Conservation (phyloP, 2,329 filamentous ascomycete genomes). For the Annulohypoxylon truncatum region DNA sequence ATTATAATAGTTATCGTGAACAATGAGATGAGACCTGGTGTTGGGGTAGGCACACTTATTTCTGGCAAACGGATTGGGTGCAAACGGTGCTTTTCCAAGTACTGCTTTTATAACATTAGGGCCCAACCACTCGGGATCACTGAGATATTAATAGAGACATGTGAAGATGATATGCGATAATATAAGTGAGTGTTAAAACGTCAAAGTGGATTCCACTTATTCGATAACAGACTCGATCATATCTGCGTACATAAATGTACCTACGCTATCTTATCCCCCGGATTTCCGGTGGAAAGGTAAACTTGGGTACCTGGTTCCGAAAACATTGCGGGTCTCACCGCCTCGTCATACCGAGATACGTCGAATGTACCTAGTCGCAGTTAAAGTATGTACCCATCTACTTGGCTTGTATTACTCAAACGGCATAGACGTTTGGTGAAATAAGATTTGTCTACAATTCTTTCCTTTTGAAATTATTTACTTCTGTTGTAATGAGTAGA, state of each 20-base stretch:
- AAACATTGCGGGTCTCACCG: conserved; percentile 14
- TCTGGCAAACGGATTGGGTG: background rate
- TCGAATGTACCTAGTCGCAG: background rate
- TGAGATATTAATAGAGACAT: background rate
- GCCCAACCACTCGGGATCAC: background rate
- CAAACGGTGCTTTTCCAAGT: background rate
- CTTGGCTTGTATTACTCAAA: background rate
- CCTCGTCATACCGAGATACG: conserved; percentile 3
- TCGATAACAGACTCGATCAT: conserved; percentile 17
- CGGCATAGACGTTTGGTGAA: background rate
- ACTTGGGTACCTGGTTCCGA: conserved; percentile 11
- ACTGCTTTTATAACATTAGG: background rate
- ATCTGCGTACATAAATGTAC: conserved; percentile 11
- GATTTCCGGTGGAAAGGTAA: conserved; percentile 20
- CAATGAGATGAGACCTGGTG: background rate
- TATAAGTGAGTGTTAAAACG: background rate
- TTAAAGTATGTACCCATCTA: background rate
- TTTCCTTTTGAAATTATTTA: background rate
- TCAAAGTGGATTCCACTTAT: conserved; percentile 12
- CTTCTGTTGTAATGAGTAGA: background rate
- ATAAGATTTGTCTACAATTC: background rate
- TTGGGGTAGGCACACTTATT: background rate
- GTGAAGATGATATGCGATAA: background rate
- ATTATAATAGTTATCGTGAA: background rate
- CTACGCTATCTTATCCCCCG: conserved; percentile 22